A percentile compares a stretch with the other conserved stretches of the same genome.
phyloP scores from a whole-genome alignment of 495 filamentous ascomycete species.

The Clavariopsis aquatica region DNA sequence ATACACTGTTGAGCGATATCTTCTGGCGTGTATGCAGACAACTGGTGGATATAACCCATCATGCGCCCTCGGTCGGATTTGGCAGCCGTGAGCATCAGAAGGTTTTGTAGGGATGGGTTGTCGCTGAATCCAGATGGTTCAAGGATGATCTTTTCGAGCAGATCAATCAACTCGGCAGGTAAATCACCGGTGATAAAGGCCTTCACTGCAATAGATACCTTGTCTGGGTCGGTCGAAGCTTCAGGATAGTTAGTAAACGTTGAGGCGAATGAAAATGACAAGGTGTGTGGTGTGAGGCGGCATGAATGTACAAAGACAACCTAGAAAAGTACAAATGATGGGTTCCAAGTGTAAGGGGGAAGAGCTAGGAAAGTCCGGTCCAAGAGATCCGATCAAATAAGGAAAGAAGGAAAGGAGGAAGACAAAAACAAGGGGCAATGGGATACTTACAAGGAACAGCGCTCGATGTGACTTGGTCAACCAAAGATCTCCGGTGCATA shows the following conservation, averaged over 20 bases:
- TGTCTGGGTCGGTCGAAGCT: slow-evolving; percentile 95
- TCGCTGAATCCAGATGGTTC: slow-evolving; percentile 97
- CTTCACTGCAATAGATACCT: slow-evolving; percentile 92
- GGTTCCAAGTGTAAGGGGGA: too few relatives aligned
- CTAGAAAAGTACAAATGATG: too few relatives aligned
- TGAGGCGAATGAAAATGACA: too few relatives aligned
- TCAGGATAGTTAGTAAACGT: too few relatives aligned
- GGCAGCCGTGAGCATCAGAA: slow-evolving; percentile 94
- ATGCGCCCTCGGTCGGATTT: slow-evolving; percentile 94
- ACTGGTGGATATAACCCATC: slow-evolving; percentile 94
- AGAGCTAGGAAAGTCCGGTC: too few relatives aligned
- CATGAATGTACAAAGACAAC: too few relatives aligned
- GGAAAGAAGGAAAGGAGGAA: too few relatives aligned
- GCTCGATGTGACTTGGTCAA: slow-evolving; percentile 96
- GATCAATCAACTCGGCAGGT: slow-evolving; percentile 91
- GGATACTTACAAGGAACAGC: slow-evolving; percentile 93
- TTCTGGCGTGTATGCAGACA: slow-evolving; percentile 83
- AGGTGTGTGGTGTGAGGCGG: too few relatives aligned
- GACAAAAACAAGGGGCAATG: too few relatives aligned
- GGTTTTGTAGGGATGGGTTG: slow-evolving; percentile 92
- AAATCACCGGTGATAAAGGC: slow-evolving; percentile 88
- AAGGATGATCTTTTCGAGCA: slow-evolving; percentile 98
- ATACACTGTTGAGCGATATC: slow-evolving; percentile 95
- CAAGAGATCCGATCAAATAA: too few relatives aligned
- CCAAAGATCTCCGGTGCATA: slow-evolving; percentile 83